Conservation (phyloP, 805 yeast species). For the Zygosaccharomyces lentus region DNA sequence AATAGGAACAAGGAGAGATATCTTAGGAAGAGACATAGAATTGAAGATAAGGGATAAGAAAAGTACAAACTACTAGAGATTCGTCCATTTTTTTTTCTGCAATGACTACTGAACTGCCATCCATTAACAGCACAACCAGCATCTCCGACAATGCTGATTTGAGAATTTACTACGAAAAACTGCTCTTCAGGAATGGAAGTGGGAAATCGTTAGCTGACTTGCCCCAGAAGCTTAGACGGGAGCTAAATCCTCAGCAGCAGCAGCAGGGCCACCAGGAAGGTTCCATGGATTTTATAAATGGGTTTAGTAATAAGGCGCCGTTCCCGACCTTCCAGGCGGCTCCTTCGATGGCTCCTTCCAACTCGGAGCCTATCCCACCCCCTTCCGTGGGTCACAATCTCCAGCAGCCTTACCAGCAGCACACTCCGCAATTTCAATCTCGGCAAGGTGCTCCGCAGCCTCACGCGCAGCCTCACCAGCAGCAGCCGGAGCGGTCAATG, state of each 20-base stretch:
- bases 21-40: neutral
- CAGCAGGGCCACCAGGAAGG: conserved; percentile 4
- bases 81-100: neutral
- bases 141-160: conserved; percentile 34
- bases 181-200: conserved; percentile 31
- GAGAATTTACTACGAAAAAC: conserved; percentile 33
- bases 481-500: conserved; percentile 5
- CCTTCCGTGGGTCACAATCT: conserved; percentile 5
- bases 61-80: neutral
- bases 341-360: conserved; percentile 21
- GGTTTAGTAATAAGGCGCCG: conserved; percentile 19
- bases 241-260: conserved; percentile 12
- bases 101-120: conserved; percentile 28
- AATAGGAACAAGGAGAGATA: neutral
- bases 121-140: conserved; percentile 34
- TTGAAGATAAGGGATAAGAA: neutral
- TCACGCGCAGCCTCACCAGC: conserved; percentile 4
- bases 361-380: conserved; percentile 21
- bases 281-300: conserved; percentile 27
- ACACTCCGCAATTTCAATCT: conserved; percentile 6
- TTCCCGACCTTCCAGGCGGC: conserved; percentile 13
- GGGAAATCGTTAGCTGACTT: conserved; percentile 34
- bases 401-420: conserved; percentile 14
- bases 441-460: conserved; percentile 8
- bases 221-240: conserved; percentile 20